phyloP scores from a whole-genome alignment of 2,329 filamentous ascomycete species.

The Venturia effusa region DNA sequence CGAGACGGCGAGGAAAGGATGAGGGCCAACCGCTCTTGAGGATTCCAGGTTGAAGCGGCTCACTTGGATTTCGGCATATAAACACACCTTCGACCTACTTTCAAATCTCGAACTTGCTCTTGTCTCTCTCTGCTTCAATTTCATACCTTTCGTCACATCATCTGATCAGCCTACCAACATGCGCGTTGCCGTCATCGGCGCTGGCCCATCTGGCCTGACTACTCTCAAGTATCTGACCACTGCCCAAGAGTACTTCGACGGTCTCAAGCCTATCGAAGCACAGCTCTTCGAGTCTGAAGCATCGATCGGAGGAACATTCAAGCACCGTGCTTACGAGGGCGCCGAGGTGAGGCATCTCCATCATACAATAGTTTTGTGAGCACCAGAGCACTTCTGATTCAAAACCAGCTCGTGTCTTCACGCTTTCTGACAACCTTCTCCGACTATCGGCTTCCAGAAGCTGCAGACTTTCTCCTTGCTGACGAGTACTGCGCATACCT shows the following conservation, averaged over 20 bases:
- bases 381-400: background rate
- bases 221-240: conserved; percentile 32
- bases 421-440: conserved; percentile 10
- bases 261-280: conserved; percentile 16
- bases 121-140: background rate
- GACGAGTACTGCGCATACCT: conserved; percentile 34
- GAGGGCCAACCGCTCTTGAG: background rate
- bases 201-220: conserved; percentile 33
- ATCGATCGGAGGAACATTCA: conserved; percentile 6
- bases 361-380: background rate
- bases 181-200: conserved; percentile 34
- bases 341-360: background rate
- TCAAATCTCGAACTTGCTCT: background rate
- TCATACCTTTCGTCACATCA: background rate
- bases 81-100: background rate
- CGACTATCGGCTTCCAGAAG: conserved; percentile 8
- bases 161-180: background rate
- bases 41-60: background rate
- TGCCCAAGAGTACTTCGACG: conserved; percentile 27
- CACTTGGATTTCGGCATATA: background rate
- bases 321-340: conserved; percentile 6
- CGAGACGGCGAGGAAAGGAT: background rate
- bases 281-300: conserved; percentile 9
- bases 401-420: conserved; percentile 7
- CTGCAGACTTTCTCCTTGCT: conserved; percentile 32